Base-by-base conservation (phyloP, 2,329 filamentous ascomycete species). In the Monosporascus sp. region DNA sequence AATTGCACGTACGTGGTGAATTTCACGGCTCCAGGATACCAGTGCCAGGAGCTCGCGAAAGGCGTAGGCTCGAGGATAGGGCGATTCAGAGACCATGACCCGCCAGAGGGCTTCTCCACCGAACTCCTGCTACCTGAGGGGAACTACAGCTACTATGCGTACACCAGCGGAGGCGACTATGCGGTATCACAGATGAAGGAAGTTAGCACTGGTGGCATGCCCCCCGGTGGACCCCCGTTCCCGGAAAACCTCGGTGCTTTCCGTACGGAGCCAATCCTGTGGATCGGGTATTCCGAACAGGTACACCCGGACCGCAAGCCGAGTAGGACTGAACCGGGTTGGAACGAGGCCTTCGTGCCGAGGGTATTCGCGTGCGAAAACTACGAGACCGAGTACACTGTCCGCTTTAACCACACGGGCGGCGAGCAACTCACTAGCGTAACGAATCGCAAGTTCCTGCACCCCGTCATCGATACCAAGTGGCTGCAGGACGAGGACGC, bases 1-100 rank as follows among this genome's bases (percentile, higher is more conserved):
- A 73, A 74, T 48, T 75, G 72, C 55, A 68, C 67, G 5, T 74
- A 70, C 55, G 60, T 53, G 1, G 58, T 73, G 47, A 60, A 65
- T 2, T 74, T 74, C 47, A 61, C 59, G 11, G 72, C 60, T 1
- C 72, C 72, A 0, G 72, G 69, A 1, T 74, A 74, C 60, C 68
- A 72, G 51, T 75, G 72, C 56, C 55, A 59, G 2, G 63, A 70
- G 47, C 25, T 69, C 5, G 66, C 67, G 5, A 66, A 60, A 31
- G 68, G 66, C 6, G 57, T 62, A 2, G 62, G 59, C 8, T 64
- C 68, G 0, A 56, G 60, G 25, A 53, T 65, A n/a, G 49, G 57
- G 34, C 52, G 65, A 31, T 62, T 70, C 2, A 67, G 65, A 2
- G 55, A 60, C 47, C 54, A 64, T 38, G 59, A 57, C 6, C 54